These are phyloP conservation scores for Paramecium sonneborni DNA, from an alignment of 73 alveolate species.

Conservation along the genomic window DNA sequence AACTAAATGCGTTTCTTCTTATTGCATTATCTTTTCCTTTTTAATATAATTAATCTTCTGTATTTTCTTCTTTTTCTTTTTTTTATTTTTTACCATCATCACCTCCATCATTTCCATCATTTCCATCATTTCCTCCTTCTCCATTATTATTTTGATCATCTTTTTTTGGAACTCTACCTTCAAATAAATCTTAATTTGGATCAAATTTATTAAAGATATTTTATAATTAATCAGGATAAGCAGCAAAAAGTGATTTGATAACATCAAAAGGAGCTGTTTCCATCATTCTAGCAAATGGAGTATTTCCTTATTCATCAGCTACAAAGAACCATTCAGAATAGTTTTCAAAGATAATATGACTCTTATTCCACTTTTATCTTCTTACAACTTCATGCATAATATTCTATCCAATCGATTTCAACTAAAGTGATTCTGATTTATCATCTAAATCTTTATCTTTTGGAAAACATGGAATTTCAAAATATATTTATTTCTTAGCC, in stretches of 20 bases:
- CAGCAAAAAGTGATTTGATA: not conserved
- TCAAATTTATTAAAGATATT: not conserved
- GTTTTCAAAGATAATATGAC: not conserved
- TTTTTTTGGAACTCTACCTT: not conserved
- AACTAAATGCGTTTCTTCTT: not conserved
- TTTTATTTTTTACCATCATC: not conserved
- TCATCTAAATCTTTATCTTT: conserved; percentile 42
- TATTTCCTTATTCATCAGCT: not conserved
- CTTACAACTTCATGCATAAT: conserved; percentile 40
- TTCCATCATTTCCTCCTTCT: not conserved
- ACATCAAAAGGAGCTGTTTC: conserved; percentile 36
- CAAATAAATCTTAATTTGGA: not conserved
- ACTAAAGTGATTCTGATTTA: not conserved
- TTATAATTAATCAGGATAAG: conserved; percentile 25
- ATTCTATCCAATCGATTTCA: not conserved
- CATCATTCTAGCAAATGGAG: conserved; percentile 7
- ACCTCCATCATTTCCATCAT: not conserved
- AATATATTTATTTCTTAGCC: conserved; percentile 3
- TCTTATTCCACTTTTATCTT: conserved; percentile 48
- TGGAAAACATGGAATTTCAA: conserved; percentile 58
- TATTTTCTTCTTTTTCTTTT: not conserved
- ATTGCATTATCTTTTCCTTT: not conserved
- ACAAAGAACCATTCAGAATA: conserved; percentile 33
- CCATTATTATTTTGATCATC: not conserved
- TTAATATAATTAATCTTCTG: not conserved